phyloP scores from a whole-genome alignment of 805 yeast genomes.

The Sugiyamaella americana region DNA sequence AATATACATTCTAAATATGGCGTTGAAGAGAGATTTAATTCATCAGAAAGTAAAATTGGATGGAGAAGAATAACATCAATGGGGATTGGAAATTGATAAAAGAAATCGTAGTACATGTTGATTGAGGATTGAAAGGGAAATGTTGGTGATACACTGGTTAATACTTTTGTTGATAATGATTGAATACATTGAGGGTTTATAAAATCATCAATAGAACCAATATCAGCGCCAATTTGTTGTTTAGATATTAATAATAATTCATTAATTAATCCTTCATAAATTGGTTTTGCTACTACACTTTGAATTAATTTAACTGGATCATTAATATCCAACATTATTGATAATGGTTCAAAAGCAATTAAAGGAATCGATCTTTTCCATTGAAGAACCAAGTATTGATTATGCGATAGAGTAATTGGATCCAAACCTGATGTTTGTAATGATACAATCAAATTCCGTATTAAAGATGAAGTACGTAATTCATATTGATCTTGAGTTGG shows the following conservation, averaged over 20 bases:
- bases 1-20: conserved; percentile 87
- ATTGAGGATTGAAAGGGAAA: conserved; percentile 6
- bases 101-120: conserved; percentile 59
- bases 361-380: conserved; percentile 82
- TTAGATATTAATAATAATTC: conserved; percentile 60
- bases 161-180: neutral
- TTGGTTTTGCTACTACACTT: conserved; percentile 79
- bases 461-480: neutral
- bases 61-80: conserved; percentile 74
- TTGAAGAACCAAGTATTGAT: conserved; percentile 39
- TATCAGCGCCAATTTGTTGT: conserved; percentile 56
- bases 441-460: conserved; percentile 12
- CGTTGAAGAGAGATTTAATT: conserved; percentile 39
- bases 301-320: conserved; percentile 50
- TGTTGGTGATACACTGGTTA: neutral
- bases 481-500: conserved; percentile 5
- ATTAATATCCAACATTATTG: conserved; percentile 67
- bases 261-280: conserved; percentile 69
- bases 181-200: neutral
- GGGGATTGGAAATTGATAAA: conserved; percentile 50
- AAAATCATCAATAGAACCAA: conserved; percentile 1
- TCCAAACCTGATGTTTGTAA: conserved; percentile 22
- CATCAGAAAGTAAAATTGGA: conserved; percentile 88
- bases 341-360: conserved; percentile 70
- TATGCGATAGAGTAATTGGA: conserved; percentile 8